Base-by-base conservation (phyloP, 306 rosid genomes). In the Cicer judaicum region DNA sequence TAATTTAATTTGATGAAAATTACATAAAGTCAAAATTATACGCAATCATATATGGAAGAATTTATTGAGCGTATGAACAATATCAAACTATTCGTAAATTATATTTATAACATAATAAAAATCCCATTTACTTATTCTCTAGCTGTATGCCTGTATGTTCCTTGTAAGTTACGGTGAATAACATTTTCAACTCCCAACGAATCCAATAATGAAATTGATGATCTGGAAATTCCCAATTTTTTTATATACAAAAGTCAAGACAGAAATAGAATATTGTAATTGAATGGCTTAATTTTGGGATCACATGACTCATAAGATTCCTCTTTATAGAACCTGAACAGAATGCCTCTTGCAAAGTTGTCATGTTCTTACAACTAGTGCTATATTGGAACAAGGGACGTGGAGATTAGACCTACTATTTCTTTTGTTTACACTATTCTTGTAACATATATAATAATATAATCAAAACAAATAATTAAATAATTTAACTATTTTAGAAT, bases 251-350 rank as follows among this genome's bases (percentile, higher is more conserved):
- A 72, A 84, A 76, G 87, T 80, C 82, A 84, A 84, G 65, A 80
- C 39, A 43, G 8, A 34, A 67, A 74, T 43, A 70, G 63, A 62
- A 77, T 72, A 76, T 66, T 54, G 34, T 61, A 59, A 75, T 79
- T 67, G 59, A 73, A 77, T 71, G 71, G 73, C 61, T 72, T 80
- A 66, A 76, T 60, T 68, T 73, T 11, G 56, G 70, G 66, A 54
- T 48, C 66, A 76, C 68, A 72, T 63, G 77, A 69, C 59, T 68
- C 68, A 52, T 53, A 72, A 80, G 84, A 77, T 80, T 80, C 87
- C 84, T 41, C 52, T 34, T 71, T 68, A 62, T 67, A 82, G 70
- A 76, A 67, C 77, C 78, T 67, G 67, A 71, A 76, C 67, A 47
- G 59, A 56, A 48, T 77, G 44, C 67, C 74, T 80, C 62, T 73